A percentile compares a stretch with the other conserved stretches of the same genome.
Conservation (phyloP, 164 flowering plant species). For the Magnolia sinica region DNA sequence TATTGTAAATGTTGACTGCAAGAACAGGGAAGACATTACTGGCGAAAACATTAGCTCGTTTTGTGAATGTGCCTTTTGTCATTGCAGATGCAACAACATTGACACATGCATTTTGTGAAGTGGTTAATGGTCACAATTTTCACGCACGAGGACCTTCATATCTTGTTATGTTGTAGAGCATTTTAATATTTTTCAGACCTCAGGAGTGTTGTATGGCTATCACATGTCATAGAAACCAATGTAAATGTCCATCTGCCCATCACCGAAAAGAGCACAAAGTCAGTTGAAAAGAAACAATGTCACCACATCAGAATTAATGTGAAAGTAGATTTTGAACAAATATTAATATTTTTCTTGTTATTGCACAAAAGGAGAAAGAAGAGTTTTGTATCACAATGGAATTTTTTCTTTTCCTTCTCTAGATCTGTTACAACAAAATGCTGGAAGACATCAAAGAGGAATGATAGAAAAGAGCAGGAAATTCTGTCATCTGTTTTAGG, state of each 20-base stretch:
- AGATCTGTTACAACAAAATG: background rate
- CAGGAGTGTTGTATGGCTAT: no score
- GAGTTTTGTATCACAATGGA: no score
- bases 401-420: no score
- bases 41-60: conserved; percentile 93
- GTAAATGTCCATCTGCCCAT: conserved; percentile 81
- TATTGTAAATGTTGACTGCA: conserved; percentile 12
- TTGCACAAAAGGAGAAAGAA: background rate
- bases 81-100: conserved; percentile 96
- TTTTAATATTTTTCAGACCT: background rate
- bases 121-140: background rate
- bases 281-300: background rate
- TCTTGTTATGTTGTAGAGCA: background rate
- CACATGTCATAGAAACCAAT: conserved; percentile 21
- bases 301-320: background rate
- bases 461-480: background rate
- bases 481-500: background rate
- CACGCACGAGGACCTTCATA: background rate
- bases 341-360: background rate
- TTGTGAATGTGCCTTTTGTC: conserved; percentile 96
- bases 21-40: conserved; percentile 86
- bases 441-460: background rate
- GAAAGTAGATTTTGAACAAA: background rate
- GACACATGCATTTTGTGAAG: conserved; percentile 57
- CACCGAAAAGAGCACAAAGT: conserved; percentile 11